Conservation (phyloP, 2,329 filamentous ascomycete species). For the Fusarium veterinarium region DNA sequence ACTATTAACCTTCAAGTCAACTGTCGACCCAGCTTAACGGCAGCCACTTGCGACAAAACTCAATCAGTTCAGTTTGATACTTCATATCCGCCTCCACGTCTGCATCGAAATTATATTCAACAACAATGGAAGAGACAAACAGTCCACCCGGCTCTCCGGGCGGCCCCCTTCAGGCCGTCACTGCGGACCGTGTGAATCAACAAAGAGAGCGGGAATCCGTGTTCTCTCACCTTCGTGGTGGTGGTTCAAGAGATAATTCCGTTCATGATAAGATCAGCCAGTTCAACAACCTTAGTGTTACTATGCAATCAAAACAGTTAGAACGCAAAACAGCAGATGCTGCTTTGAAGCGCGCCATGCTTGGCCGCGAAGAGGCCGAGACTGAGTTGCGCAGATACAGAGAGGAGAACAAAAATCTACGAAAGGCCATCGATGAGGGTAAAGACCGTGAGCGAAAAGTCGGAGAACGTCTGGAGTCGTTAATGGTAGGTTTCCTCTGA, state of each 20-base stretch:
- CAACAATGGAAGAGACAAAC: slow-evolving; percentile 41
- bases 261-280: slow-evolving; percentile 77
- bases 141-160: slow-evolving; percentile 66
- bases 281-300: slow-evolving; percentile 76
- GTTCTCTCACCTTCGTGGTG: slow-evolving; percentile 51
- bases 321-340: slow-evolving; percentile 74
- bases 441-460: slow-evolving; percentile 74
- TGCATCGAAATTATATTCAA: neutral
- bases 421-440: slow-evolving; percentile 71
- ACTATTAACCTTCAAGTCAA: slow-evolving; percentile 29
- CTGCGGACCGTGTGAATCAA: slow-evolving; percentile 73
- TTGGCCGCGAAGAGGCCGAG: slow-evolving; percentile 78
- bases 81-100: neutral
- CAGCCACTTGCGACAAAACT: slow-evolving; percentile 6
- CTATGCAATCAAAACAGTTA: slow-evolving; percentile 68
- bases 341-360: slow-evolving; percentile 72
- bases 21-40: slow-evolving; percentile 10
- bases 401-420: slow-evolving; percentile 68
- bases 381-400: slow-evolving; percentile 71
- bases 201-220: slow-evolving; percentile 53
- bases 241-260: slow-evolving; percentile 66
- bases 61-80: slow-evolving; percentile 1
- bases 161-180: slow-evolving; percentile 69
- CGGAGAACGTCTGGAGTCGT: slow-evolving; percentile 72
- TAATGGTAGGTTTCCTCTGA: slow-evolving; percentile 68